These are phyloP conservation scores for Lyophyllum shimeji DNA, from an alignment of 768 basidiomycete species.

Conservation along the genomic window DNA sequence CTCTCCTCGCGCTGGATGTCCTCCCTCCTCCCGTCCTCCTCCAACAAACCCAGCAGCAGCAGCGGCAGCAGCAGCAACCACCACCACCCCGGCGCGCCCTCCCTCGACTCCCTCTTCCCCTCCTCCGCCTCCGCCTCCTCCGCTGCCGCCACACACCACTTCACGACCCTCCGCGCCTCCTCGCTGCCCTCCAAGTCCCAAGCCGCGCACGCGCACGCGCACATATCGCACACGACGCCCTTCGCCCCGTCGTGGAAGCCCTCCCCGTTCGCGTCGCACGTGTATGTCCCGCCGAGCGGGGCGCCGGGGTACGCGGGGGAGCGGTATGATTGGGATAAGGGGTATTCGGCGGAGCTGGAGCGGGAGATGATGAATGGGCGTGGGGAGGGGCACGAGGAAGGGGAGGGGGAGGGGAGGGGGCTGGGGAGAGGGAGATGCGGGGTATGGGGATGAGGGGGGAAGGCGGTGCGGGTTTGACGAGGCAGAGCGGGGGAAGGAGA, in stretches of 20 bases:
- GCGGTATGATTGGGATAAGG: conserved; percentile 64
- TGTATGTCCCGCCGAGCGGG: conserved; percentile 25
- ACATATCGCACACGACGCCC: conserved; percentile 47
- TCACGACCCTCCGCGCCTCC: neutral
- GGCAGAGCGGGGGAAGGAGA: no score
- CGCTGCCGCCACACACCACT: neutral
- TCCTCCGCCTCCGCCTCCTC: neutral
- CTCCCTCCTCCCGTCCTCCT: conserved; percentile 31
- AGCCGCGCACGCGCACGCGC: no score
- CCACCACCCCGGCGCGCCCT: conserved; percentile 3
- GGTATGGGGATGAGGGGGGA: neutral
- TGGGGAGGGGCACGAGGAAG: conserved; percentile 14
- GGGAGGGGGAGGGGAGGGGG: conserved; percentile 8
- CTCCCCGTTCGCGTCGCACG: conserved; percentile 42
- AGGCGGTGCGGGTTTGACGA: no score
- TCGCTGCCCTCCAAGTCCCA: conserved; percentile 11
- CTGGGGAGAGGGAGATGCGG: conserved; percentile 17
- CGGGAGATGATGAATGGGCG: conserved; percentile 29
- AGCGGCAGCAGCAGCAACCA: neutral
- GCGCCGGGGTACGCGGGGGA: conserved; percentile 76
- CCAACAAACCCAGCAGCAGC: no score
- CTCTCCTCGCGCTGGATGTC: conserved; percentile 54
- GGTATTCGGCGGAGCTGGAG: conserved; percentile 50
- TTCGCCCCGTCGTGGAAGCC: conserved; percentile 37
- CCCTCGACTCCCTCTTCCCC: conserved; percentile 20